Evolutionary conservation across 257 asterid species (phyloP).

Genomic region (Schizonepeta tenuifolia): DNA sequence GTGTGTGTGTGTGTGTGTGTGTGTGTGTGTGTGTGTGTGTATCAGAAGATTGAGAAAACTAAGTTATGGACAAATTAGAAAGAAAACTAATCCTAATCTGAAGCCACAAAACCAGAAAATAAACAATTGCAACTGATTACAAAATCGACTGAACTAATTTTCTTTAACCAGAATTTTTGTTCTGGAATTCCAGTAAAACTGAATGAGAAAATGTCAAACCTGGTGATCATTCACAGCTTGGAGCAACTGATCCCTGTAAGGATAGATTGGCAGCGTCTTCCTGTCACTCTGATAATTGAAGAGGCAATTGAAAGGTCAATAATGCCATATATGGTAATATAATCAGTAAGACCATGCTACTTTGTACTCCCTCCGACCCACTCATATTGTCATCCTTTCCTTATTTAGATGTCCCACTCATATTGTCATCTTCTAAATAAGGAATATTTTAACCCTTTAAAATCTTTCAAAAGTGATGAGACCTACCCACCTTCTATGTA

Average conservation of each 20-base stretch:
- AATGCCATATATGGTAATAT: conserved; percentile 17
- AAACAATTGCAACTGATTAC: not conserved
- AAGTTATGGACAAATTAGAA: not conserved
- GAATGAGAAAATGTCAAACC: conserved; percentile 46
- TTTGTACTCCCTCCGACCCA: too few relatives aligned
- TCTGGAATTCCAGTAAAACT: not conserved
- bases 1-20: too few relatives aligned
- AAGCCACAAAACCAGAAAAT: not conserved
- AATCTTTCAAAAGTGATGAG: too few relatives aligned
- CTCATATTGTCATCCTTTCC: too few relatives aligned
- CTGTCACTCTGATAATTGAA: conserved; percentile 66
- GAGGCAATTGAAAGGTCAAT: conserved; percentile 26
- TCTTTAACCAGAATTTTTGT: not conserved
- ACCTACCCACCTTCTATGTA: too few relatives aligned
- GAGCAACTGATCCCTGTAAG: conserved; percentile 77
- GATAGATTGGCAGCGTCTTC: conserved; percentile 81
- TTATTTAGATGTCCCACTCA: too few relatives aligned
- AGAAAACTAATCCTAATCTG: conserved; percentile 1
- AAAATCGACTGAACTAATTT: not conserved
- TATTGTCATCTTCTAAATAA: too few relatives aligned
- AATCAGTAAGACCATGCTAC: conserved; percentile 10
- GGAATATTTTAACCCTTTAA: too few relatives aligned
- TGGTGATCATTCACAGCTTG: conserved; percentile 78
- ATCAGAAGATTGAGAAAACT: conserved; percentile 14
- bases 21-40: too few relatives aligned